A percentile compares a stretch with the other conserved stretches of the same genome.
Evolutionary conservation across 805 yeast species (phyloP).

Genomic region (Metschnikowia kofuensis): DNA sequence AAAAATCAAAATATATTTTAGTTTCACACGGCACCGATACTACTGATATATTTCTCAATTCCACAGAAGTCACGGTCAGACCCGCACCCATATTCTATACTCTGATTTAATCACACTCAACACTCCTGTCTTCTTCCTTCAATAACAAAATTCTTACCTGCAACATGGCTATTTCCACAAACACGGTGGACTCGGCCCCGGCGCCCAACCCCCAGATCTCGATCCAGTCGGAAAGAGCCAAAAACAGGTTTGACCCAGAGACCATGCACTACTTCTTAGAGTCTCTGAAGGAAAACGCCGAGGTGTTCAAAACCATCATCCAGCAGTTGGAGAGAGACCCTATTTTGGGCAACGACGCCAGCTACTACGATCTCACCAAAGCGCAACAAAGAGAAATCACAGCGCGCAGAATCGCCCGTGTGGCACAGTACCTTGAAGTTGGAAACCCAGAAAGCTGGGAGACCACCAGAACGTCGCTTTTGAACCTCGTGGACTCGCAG

Average conservation of each 20-base stretch:
- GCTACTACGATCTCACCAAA: slow-evolving; percentile 19
- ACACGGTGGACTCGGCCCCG: slow-evolving; percentile 18
- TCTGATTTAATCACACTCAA: too few relatives aligned
- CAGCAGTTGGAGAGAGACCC: slow-evolving; percentile 22
- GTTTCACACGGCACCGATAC: too few relatives aligned
- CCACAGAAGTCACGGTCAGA: too few relatives aligned
- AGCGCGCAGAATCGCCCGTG: slow-evolving; percentile 17
- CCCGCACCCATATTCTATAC: too few relatives aligned
- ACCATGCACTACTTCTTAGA: slow-evolving; percentile 27
- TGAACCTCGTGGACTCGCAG: slow-evolving; percentile 18
- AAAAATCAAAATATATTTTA: too few relatives aligned
- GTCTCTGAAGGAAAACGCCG: slow-evolving; percentile 20
- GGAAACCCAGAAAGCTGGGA: slow-evolving; percentile 8
- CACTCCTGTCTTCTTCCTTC: too few relatives aligned
- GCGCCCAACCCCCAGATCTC: slow-evolving; percentile 23
- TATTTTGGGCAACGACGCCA: slow-evolving; percentile 15
- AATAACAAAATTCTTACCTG: too few relatives aligned
- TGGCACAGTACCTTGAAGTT: slow-evolving; percentile 19
- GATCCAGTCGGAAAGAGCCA: slow-evolving; percentile 21
- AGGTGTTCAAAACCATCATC: slow-evolving; percentile 11
- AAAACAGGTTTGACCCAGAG: slow-evolving; percentile 19
- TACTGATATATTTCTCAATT: too few relatives aligned
- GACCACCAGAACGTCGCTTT: slow-evolving; percentile 10
- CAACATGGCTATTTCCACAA: slow-evolving; percentile 11
- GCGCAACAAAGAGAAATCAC: slow-evolving; percentile 19